Percentiles rank a stretch among this genome's conserved stretches.
Conservation (phyloP, 2,329 filamentous ascomycete genomes). For the Fusarium pseudonygamai region DNA sequence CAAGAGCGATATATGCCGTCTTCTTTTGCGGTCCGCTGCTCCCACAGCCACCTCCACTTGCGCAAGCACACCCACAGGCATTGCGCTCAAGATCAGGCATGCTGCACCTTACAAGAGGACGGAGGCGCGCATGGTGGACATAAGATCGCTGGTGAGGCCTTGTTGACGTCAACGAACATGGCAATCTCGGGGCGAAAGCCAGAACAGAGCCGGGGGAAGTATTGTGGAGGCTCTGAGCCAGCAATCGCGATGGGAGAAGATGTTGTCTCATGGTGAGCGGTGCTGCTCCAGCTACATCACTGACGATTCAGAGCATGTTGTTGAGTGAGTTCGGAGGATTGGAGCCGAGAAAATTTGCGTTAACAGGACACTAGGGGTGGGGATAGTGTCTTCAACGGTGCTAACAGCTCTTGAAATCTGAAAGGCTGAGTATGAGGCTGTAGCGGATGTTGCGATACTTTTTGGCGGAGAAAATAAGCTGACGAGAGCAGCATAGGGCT, state of each 20-base stretch:
- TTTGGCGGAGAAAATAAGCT: not conserved
- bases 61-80: constrained; percentile 50
- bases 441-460: not conserved
- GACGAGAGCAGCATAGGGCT: not conserved
- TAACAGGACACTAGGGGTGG: constrained; percentile 33
- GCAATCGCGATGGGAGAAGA: constrained; percentile 12
- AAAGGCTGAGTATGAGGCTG: not conserved
- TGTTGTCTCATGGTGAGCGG: constrained; percentile 33
- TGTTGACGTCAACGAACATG: constrained; percentile 20
- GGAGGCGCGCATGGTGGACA: constrained; percentile 24
- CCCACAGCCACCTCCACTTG: constrained; percentile 43
- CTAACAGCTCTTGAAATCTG: not conserved
- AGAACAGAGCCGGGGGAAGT: constrained; percentile 6
- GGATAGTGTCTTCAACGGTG: not conserved
- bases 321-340: constrained; percentile 12
- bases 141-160: constrained; percentile 15
- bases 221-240: constrained; percentile 25
- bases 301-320: constrained; percentile 13
- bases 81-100: constrained; percentile 35
- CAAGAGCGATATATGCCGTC: constrained; percentile 84
- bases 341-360: constrained; percentile 40
- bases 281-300: constrained; percentile 27
- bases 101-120: constrained; percentile 6
- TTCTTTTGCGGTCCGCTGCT: constrained; percentile 46
- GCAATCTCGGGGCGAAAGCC: constrained; percentile 18